phyloP scores from a whole-genome alignment of 2,329 filamentous ascomycete genomes.

The Microsporum ferrugineum region DNA sequence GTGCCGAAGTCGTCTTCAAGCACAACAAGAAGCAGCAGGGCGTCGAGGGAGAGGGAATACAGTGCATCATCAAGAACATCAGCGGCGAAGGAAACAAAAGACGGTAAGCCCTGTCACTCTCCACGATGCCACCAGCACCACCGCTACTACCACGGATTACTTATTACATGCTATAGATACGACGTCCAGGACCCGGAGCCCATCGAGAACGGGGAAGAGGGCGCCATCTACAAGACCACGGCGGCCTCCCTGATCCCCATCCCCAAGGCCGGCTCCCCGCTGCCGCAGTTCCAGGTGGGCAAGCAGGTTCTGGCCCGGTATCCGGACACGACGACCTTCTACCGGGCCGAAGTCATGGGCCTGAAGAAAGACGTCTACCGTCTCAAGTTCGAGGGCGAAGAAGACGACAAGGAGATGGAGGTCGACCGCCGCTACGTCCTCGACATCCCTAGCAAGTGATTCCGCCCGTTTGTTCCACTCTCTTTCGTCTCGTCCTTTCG shows the following conservation, averaged over 20 bases:
- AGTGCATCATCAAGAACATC: slow-evolving; percentile 66
- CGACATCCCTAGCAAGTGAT: slow-evolving; percentile 49
- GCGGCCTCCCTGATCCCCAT: slow-evolving; percentile 70
- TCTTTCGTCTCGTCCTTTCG: background rate
- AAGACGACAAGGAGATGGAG: slow-evolving; percentile 60
- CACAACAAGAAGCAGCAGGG: slow-evolving; percentile 41
- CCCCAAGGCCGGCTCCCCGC: slow-evolving; percentile 47
- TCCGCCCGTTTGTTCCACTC: no score
- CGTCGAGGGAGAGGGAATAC: slow-evolving; percentile 49
- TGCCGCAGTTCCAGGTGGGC: slow-evolving; percentile 52
- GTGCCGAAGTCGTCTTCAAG: slow-evolving; percentile 41
- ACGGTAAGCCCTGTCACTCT: slow-evolving; percentile 32
- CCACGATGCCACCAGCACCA: no score
- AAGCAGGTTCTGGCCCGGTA: slow-evolving; percentile 68
- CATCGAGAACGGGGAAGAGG: slow-evolving; percentile 55
- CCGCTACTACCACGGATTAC: slow-evolving; percentile 2
- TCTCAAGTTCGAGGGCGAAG: slow-evolving; percentile 69
- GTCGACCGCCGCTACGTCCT: slow-evolving; percentile 67
- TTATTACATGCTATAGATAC: slow-evolving; percentile 41
- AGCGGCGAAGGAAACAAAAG: slow-evolving; percentile 61
- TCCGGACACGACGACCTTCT: slow-evolving; percentile 75
- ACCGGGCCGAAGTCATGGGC: slow-evolving; percentile 69
- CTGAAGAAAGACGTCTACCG: slow-evolving; percentile 43
- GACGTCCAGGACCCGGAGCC: slow-evolving; percentile 71
- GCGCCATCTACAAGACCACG: slow-evolving; percentile 53